phyloP scores from a whole-genome alignment of 1,284 basidiomycete genomes.

The Cutaneotrichosporon sp. region DNA sequence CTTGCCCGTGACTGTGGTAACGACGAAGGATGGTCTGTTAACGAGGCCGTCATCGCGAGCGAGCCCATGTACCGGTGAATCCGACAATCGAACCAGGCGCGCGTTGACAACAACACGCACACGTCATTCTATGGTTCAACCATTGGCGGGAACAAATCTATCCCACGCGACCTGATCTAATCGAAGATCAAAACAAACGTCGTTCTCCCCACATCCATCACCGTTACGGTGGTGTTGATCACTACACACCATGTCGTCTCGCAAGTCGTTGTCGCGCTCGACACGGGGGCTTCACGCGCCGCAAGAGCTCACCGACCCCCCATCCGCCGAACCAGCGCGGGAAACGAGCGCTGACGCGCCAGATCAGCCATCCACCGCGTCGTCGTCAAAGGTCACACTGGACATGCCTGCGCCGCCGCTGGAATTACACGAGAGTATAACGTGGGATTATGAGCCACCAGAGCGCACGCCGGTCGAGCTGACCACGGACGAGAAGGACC shows the following conservation, averaged over 20 bases:
- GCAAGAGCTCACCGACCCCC: background rate
- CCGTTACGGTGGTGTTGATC: no score
- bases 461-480: slow-evolving; percentile 10
- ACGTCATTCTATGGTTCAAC: slow-evolving; percentile 7
- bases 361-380: slow-evolving; percentile 1
- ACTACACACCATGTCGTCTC: slow-evolving; percentile 12
- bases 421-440: slow-evolving; percentile 31
- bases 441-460: slow-evolving; percentile 28
- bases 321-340: background rate
- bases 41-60: no score
- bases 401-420: slow-evolving; percentile 19
- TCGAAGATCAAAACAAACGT: slow-evolving; percentile 10
- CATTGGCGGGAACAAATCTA: background rate
- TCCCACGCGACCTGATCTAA: background rate
- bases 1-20: no score
- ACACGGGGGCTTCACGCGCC: background rate
- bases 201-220: background rate
- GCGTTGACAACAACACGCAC: slow-evolving; percentile 1
- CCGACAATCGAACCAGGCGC: no score
- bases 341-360: background rate
- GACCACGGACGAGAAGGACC: slow-evolving; percentile 29
- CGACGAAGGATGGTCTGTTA: no score
- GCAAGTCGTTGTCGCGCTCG: slow-evolving; percentile 17
- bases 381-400: slow-evolving; percentile 30
- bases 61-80: no score